Evolutionary conservation across 176 grass and related monocot species (phyloP).

Genomic region (Pontederia paniculata): DNA sequence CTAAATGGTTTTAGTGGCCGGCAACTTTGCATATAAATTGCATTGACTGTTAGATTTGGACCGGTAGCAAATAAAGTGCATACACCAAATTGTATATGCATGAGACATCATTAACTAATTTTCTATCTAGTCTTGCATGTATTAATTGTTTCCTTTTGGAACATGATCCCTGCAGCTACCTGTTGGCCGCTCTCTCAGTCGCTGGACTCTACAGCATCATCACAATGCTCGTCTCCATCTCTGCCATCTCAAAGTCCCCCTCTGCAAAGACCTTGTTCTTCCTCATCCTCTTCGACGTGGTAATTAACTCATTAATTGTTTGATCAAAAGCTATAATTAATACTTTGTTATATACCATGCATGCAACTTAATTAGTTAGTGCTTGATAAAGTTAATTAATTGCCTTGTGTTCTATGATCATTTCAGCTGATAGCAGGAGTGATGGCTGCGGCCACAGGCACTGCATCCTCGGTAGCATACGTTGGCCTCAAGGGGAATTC

Average conservation of each 20-base stretch:
- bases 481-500: constrained; percentile 36
- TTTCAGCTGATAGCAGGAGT: constrained; percentile 29
- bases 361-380: background rate
- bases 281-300: constrained; percentile 3
- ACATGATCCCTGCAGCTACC: constrained; percentile 1
- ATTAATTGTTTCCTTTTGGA: too few relatives aligned
- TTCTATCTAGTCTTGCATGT: too few relatives aligned
- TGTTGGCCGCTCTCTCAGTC: background rate
- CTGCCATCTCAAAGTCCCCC: background rate
- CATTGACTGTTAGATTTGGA: background rate
- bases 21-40: too few relatives aligned
- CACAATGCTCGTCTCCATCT: constrained; percentile 1
- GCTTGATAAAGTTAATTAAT: background rate
- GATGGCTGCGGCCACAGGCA: constrained; percentile 42
- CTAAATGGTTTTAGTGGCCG: too few relatives aligned
- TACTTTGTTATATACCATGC: background rate
- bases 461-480: constrained; percentile 30
- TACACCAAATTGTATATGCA: too few relatives aligned
- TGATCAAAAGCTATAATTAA: background rate
- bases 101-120: too few relatives aligned
- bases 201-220: constrained; percentile 4
- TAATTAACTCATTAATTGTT: background rate
- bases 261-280: background rate
- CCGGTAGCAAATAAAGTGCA: background rate
- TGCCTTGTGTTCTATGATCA: constrained; percentile 9